Conservation (phyloP, 1,139 yeast species). For the Wickerhamiella infanticola region DNA sequence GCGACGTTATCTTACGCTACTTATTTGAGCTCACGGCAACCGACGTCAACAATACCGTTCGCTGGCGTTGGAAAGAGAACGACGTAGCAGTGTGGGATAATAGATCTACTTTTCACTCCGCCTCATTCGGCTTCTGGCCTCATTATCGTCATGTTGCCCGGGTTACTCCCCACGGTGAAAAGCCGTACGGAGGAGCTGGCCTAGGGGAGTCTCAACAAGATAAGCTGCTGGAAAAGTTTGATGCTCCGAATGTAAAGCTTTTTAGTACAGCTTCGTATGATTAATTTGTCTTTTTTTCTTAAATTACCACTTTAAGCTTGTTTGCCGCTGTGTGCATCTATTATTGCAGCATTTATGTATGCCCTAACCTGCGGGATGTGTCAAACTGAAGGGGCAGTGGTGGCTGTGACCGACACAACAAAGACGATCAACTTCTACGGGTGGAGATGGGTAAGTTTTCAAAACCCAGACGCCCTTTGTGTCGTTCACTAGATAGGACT, state of each 20-base stretch:
- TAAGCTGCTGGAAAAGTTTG: neutral
- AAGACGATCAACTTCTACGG: too few species aligned
- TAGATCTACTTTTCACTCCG: constrained; percentile 46
- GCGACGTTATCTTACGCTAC: constrained; percentile 37
- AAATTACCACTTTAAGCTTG: too few species aligned
- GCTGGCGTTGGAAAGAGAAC: constrained; percentile 40
- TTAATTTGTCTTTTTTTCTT: too few species aligned
- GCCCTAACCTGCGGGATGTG: too few species aligned
- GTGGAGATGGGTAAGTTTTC: too few species aligned
- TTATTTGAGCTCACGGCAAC: constrained; percentile 37
- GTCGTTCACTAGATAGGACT: too few species aligned
- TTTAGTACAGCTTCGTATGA: too few species aligned
- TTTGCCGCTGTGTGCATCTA: too few species aligned
- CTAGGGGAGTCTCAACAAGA: neutral
- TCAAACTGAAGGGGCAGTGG: too few species aligned
- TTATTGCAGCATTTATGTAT: too few species aligned
- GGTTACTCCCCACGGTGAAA: constrained; percentile 46
- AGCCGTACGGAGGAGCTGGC: constrained; percentile 15
- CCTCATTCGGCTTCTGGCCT: constrained; percentile 26
- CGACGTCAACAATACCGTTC: constrained; percentile 37
- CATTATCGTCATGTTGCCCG: constrained; percentile 48
- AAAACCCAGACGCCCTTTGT: too few species aligned
- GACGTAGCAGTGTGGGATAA: constrained; percentile 63
- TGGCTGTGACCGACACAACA: too few species aligned
- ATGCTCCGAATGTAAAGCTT: neutral